Percentiles rank a stretch among this genome's conserved stretches.
phyloP scores from a whole-genome alignment of 2,329 filamentous ascomycete species.

The Microsporum canis region DNA sequence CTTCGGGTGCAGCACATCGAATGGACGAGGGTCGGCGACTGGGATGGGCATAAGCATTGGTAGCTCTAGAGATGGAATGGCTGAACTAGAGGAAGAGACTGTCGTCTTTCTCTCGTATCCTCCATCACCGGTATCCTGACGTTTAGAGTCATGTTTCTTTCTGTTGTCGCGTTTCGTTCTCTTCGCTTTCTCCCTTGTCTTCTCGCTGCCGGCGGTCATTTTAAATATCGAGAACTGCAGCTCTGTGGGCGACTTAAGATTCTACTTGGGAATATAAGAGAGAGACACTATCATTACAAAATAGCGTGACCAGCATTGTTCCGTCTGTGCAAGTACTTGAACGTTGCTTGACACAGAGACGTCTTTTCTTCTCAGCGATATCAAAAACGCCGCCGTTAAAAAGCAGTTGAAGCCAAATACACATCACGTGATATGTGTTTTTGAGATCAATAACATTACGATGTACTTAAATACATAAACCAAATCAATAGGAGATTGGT shows the following conservation, averaged over 20 bases:
- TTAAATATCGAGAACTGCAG: background rate
- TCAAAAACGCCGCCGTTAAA: background rate
- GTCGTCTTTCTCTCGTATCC: slow-evolving; percentile 24
- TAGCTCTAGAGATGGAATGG: slow-evolving; percentile 29
- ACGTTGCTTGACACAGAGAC: background rate
- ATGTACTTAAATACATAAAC: background rate
- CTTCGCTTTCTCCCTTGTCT: slow-evolving; percentile 21
- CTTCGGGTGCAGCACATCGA: slow-evolving; percentile 29
- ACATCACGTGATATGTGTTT: background rate
- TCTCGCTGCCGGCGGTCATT: background rate
- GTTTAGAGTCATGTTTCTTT: slow-evolving; percentile 35
- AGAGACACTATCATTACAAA: background rate
- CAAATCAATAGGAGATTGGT: background rate
- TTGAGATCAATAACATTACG: background rate
- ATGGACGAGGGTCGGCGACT: slow-evolving; percentile 30
- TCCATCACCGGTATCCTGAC: slow-evolving; percentile 27
- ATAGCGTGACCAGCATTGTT: slow-evolving; percentile 10
- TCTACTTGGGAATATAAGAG: background rate
- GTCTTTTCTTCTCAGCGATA: background rate
- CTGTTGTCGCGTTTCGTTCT: slow-evolving; percentile 35
- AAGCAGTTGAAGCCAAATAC: background rate
- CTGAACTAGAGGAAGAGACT: slow-evolving; percentile 13
- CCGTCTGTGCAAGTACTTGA: background rate
- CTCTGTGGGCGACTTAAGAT: background rate
- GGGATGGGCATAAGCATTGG: slow-evolving; percentile 31